Conservation (phyloP, 768 basidiomycete species). For the Termitomyces sp. region DNA sequence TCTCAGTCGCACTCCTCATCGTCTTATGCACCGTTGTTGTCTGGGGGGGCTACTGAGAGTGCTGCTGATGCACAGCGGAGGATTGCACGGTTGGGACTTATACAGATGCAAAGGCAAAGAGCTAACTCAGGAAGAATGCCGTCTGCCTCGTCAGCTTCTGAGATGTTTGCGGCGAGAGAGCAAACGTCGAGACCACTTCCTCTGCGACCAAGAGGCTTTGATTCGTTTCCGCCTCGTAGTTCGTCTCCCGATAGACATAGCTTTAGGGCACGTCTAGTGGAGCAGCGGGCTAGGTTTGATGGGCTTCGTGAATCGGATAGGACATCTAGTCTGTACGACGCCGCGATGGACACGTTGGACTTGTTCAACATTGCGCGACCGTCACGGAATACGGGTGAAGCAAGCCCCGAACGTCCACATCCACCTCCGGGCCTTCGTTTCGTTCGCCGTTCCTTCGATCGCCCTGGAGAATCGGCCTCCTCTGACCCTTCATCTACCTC, state of each 20-base stretch:
- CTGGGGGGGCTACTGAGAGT: constrained; percentile 36
- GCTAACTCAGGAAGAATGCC: background rate
- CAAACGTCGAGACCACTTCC: background rate
- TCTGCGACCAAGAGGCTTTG: background rate
- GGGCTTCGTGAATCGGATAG: background rate
- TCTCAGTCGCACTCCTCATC: constrained; percentile 26
- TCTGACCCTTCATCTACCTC: background rate
- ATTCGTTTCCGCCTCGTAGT: background rate
- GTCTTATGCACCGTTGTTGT: constrained; percentile 20
- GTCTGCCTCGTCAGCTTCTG: background rate
- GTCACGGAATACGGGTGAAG: background rate
- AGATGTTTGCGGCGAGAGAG: background rate
- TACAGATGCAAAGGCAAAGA: constrained; percentile 15
- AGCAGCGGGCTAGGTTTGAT: background rate
- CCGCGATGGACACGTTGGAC: background rate
- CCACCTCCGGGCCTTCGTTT: background rate
- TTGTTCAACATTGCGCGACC: background rate
- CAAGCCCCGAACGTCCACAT: background rate
- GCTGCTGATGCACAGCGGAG: constrained; percentile 38
- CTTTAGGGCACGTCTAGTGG: constrained; percentile 6
- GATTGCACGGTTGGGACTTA: constrained; percentile 32
- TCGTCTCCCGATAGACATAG: background rate
- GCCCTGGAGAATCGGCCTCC: background rate
- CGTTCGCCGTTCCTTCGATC: background rate
- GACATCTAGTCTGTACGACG: background rate